Evolutionary conservation across 768 basidiomycete species (phyloP), one percentile per base, ranked within the genome.

Genomic region (Auriscalpium vulgare): DNA sequence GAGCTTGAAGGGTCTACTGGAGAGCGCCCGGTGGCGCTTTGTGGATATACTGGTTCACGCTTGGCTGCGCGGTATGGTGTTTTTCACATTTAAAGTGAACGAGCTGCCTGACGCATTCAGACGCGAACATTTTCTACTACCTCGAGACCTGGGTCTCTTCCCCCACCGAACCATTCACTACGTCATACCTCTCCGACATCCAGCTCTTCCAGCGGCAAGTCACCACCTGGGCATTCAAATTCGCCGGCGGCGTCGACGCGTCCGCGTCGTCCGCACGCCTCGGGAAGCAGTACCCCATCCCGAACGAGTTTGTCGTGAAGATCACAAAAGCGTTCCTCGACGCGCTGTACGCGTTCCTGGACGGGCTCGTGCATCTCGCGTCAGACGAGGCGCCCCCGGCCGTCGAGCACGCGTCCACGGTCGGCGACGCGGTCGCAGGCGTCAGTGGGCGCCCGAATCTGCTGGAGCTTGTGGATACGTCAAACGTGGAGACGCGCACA

Each of bases 241-340:
- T 95, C 48, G 89, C 91, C 5, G 87, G 87, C 35, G 91, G 90
- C 4, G 76, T 83, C 8, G 88, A 89, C 52, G 67, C 80, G 5
- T 69, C 78, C 7, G 69, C 67, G 16, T 70, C 64, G 10, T 73
- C 70, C 46, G 74, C 76, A 45, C 80, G 78, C 62, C 73, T 75
- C 17, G 71, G 74, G 40, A 83, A 82, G 61, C 87, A 89, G 64
- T 77, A 81, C 59, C 68, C 75, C 4, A 73, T 95, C 23, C 75
- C 86, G 4, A 71, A 75, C 35, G 79, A 83, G 3, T 90, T 89
- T 58, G 73, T 84, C 34, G 62, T 75, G 11, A 93, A 88, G 74
- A 85, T 95, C 58, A 85, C 83, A 10, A 87, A 84, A 65, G 82
- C 91, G 1, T 97, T 95, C 71, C 67, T 95, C 63, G 94, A 97